These are phyloP conservation scores for Aspergillus sp. DNA, from an alignment of 2,329 filamentous ascomycete genomes.

Conservation along the genomic window DNA sequence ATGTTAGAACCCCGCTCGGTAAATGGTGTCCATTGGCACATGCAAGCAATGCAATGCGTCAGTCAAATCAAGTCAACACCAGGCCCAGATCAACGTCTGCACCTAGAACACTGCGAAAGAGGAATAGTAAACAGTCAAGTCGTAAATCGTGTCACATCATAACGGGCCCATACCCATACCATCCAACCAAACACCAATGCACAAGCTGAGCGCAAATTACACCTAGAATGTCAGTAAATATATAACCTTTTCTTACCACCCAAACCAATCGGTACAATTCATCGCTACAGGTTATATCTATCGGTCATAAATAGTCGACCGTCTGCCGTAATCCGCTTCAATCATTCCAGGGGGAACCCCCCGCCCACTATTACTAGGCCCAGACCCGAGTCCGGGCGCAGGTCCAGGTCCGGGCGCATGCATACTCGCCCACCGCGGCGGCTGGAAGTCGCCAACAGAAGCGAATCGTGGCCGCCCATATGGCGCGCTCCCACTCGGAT, in stretches of 20 bases:
- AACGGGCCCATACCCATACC: background rate
- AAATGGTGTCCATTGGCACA: background rate
- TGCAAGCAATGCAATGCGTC: background rate
- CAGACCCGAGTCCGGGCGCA: background rate
- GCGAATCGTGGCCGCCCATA: slow-evolving; percentile 5
- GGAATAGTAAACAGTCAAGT: background rate
- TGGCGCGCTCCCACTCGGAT: background rate
- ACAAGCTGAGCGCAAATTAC: background rate
- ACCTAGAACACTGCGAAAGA: too few species aligned
- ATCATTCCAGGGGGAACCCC: slow-evolving; percentile 3
- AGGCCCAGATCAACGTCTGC: background rate
- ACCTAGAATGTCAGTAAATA: slow-evolving; percentile 4
- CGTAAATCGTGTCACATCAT: background rate
- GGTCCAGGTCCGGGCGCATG: background rate
- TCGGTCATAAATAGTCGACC: slow-evolving; percentile 11
- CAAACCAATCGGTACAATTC: background rate
- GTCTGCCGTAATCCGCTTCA: slow-evolving; percentile 8
- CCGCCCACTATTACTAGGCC: background rate
- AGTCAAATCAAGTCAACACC: background rate
- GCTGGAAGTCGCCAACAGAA: slow-evolving; percentile 8
- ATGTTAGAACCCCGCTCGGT: background rate
- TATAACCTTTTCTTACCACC: background rate
- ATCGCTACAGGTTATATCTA: background rate
- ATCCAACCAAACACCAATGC: background rate
- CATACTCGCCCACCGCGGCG: slow-evolving; percentile 2